Conservation (phyloP, 2,329 filamentous ascomycete species). For the Ramichloridium luteum region DNA sequence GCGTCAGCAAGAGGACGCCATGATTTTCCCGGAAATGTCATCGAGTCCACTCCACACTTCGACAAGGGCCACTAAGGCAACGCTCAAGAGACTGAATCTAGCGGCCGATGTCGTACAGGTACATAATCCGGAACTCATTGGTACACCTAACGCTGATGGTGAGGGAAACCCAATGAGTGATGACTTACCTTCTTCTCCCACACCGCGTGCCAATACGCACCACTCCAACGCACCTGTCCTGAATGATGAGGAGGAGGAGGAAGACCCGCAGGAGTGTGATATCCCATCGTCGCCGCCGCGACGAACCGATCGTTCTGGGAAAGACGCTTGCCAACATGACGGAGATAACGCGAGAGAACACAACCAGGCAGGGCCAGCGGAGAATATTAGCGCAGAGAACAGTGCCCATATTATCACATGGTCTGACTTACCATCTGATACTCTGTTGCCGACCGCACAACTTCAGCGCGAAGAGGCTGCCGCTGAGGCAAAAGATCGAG, state of each 20-base stretch:
- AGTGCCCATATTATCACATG: neutral
- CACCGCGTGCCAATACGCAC: conserved; percentile 29
- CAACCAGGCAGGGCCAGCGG: too few relatives aligned
- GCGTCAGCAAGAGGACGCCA: conserved; percentile 52
- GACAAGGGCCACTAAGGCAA: too few relatives aligned
- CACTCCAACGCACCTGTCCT: neutral
- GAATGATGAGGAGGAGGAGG: conserved; percentile 9
- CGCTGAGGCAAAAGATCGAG: conserved; percentile 7
- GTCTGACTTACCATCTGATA: conserved; percentile 18
- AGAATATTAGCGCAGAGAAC: too few relatives aligned
- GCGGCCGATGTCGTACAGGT: too few relatives aligned
- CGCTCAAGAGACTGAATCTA: conserved; percentile 15
- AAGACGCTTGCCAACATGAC: too few relatives aligned
- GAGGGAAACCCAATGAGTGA: conserved; percentile 31
- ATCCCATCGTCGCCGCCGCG: conserved; percentile 21
- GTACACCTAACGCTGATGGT: too few relatives aligned
- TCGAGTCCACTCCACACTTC: conserved; percentile 37
- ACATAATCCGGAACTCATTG: too few relatives aligned
- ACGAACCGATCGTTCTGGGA: conserved; percentile 5
- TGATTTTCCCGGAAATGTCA: conserved; percentile 55
- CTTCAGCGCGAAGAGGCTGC: conserved; percentile 17
- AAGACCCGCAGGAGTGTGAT: conserved; percentile 9
- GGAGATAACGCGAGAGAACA: too few relatives aligned
- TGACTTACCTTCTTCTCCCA: conserved; percentile 41
- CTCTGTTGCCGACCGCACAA: conserved; percentile 15